Evolutionary conservation across 192 early-diverging fungal genomes (phyloP).

Genomic region (Linnemannia elongata): DNA sequence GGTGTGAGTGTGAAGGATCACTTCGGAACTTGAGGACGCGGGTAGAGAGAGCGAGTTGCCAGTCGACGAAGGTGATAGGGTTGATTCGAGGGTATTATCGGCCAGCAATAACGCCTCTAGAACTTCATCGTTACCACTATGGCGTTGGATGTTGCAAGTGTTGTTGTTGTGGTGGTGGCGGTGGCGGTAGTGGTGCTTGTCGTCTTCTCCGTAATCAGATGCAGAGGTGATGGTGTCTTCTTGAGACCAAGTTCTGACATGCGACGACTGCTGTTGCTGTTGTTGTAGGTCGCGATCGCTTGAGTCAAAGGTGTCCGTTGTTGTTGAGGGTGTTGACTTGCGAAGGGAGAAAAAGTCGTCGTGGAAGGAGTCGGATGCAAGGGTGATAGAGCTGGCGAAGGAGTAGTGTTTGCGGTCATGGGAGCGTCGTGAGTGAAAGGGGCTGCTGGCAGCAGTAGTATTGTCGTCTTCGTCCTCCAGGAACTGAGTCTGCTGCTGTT

Average conservation of each 20-base stretch:
- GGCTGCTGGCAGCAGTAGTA: neutral
- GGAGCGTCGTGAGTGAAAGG: neutral
- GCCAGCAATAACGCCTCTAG: neutral
- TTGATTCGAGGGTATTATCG: neutral
- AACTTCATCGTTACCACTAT: neutral
- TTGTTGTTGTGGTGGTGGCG: neutral
- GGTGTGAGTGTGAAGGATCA: neutral
- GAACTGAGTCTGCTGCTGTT: neutral
- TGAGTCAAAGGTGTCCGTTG: neutral
- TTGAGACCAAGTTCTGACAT: neutral
- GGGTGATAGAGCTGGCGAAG: conserved; percentile 23
- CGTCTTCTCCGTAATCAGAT: neutral
- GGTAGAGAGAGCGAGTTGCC: neutral
- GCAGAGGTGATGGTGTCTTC: neutral
- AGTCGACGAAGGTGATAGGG: neutral
- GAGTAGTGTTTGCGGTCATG: conserved; percentile 27
- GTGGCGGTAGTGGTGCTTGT: neutral
- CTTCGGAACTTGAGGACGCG: neutral
- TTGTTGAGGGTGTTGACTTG: neutral
- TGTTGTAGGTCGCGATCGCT: neutral
- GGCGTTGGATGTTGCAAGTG: neutral
- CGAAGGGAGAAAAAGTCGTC: neutral
- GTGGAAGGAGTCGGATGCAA: conserved; percentile 13
- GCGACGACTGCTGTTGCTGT: neutral
- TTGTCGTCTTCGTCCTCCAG: conserved; percentile 7